Conservation (phyloP, 108 stramenopile species). For the Ochromonas danica region DNA sequence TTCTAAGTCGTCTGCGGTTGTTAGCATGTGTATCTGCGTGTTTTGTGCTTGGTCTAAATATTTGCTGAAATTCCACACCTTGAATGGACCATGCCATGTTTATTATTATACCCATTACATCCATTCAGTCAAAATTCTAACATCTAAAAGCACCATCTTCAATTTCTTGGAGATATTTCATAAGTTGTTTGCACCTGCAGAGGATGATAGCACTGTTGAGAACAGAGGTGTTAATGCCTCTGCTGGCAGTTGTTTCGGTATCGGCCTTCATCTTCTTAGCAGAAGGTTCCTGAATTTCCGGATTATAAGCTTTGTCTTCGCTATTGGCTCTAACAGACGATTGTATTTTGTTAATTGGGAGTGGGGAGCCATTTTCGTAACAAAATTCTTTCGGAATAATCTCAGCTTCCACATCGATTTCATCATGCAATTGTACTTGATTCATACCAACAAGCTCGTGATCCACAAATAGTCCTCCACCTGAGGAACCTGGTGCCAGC, state of each 20-base stretch:
- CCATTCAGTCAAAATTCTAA: slow-evolving; percentile 17
- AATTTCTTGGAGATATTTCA: slow-evolving; percentile 17
- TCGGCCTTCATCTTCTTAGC: slow-evolving; percentile 14
- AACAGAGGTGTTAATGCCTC: slow-evolving; percentile 15
- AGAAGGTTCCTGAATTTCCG: slow-evolving; percentile 15
- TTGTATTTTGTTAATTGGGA: slow-evolving; percentile 17
- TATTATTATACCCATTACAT: slow-evolving; percentile 17
- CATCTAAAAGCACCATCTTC: slow-evolving; percentile 15
- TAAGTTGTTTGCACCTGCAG: slow-evolving; percentile 15
- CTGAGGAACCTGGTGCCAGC: slow-evolving; percentile 12
- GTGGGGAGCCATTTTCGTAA: slow-evolving; percentile 14
- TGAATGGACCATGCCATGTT: slow-evolving; percentile 15
- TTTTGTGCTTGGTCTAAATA: slow-evolving; percentile 17
- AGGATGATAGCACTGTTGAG: slow-evolving; percentile 15
- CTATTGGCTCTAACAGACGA: slow-evolving; percentile 15
- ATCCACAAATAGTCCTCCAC: slow-evolving; percentile 15
- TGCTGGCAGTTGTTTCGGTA: slow-evolving; percentile 14
- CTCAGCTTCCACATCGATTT: slow-evolving; percentile 15
- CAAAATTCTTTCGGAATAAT: slow-evolving; percentile 17
- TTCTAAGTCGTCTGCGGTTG: slow-evolving; percentile 14
- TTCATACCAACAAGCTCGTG: slow-evolving; percentile 15
- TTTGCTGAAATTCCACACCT: slow-evolving; percentile 15
- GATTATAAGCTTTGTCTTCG: slow-evolving; percentile 16
- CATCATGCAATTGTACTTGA: slow-evolving; percentile 16
- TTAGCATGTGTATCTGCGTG: slow-evolving; percentile 15